These are phyloP conservation scores for Penicillium paradoxum DNA, from an alignment of 495 filamentous ascomycete genomes.

Conservation along the genomic window DNA sequence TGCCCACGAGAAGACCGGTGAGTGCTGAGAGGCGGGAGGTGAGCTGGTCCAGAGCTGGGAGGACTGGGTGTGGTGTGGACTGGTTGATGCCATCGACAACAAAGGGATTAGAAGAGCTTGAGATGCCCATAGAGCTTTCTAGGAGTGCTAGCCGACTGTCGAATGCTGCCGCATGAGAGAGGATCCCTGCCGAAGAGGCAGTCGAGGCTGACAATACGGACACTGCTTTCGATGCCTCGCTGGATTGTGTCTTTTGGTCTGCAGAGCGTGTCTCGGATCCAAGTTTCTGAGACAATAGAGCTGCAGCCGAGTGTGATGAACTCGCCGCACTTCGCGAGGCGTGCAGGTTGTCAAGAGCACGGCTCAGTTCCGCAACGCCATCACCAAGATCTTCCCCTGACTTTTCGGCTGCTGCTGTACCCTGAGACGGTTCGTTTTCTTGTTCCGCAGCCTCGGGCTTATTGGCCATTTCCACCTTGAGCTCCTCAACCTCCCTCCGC, in stretches of 20 bases:
- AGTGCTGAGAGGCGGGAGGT: slow-evolving; percentile 41
- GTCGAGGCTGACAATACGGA: slow-evolving; percentile 5
- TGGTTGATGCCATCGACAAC: slow-evolving; percentile 53
- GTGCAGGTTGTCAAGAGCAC: slow-evolving; percentile 54
- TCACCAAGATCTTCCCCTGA: slow-evolving; percentile 35
- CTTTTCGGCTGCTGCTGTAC: slow-evolving; percentile 15
- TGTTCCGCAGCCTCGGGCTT: slow-evolving; percentile 3
- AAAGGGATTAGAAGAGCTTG: slow-evolving; percentile 60
- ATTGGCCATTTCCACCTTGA: slow-evolving; percentile 58
- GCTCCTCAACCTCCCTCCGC: slow-evolving; percentile 71
- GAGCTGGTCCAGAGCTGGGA: slow-evolving; percentile 68
- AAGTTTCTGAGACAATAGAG: slow-evolving; percentile 32
- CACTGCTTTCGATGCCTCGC: background rate
- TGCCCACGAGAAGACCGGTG: slow-evolving; percentile 40
- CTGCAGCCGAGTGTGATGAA: slow-evolving; percentile 33
- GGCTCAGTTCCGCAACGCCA: slow-evolving; percentile 57
- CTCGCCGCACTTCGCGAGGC: slow-evolving; percentile 28
- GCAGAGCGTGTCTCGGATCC: slow-evolving; percentile 9
- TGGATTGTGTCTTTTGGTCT: slow-evolving; percentile 7
- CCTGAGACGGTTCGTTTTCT: background rate
- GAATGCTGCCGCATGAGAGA: slow-evolving; percentile 82
- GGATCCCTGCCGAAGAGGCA: slow-evolving; percentile 50
- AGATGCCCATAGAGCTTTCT: slow-evolving; percentile 78
- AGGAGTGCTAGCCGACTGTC: slow-evolving; percentile 72
- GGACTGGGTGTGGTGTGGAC: slow-evolving; percentile 68